Percentiles rank a stretch among this genome's conserved stretches.
These are phyloP conservation scores for Medicago truncatula DNA, from an alignment of 306 rosid genomes.

Conservation along the genomic window MtrunA17r5.0-ANR NC_053042.1:52184001-52184500, in stretches of 20 bases:
- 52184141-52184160: not conserved
- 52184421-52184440: no score
- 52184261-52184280: not conserved
- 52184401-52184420: no score
- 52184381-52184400: not conserved
- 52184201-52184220: not conserved
- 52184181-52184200: conserved; percentile 12
- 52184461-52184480: no score
- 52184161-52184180: not conserved
- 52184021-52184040: conserved; percentile 38
- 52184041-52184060: conserved; percentile 61
- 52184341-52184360: not conserved
- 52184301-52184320: not conserved
- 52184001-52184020: no score
- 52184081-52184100: no score
- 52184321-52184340: not conserved
- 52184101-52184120: no score
- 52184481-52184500: no score
- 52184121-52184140: not conserved
- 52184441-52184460: no score
- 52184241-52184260: not conserved
- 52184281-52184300: not conserved
- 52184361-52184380: not conserved
- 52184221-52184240: not conserved
- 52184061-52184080: conserved; percentile 41